Base-by-base conservation (phyloP, 1,139 yeast genomes). In the Diutina rugosa region DNA sequence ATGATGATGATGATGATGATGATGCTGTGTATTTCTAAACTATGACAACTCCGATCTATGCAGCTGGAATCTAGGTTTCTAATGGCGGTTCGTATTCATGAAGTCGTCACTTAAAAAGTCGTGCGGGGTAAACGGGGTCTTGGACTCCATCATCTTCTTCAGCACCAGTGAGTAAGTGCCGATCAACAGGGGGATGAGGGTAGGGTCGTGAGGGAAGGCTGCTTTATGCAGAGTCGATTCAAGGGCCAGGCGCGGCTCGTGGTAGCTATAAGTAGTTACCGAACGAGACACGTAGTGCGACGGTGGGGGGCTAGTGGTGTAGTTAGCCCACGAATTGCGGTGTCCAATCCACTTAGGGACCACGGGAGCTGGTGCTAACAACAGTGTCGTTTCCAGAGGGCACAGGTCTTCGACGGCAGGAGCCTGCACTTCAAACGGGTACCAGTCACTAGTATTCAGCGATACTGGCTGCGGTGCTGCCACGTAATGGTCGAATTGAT, bases 61-160 rank as follows among this genome's bases (percentile, higher is more conserved):
- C 12, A 35, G 41, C 41, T 10, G 14, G 1, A 35, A 21, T 21
- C 26, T 21, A 21, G 26, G 26, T 21, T 12, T n/a, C 41, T 10
- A 6, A 10, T n/a, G 14, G n/a, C 9, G 41, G n/a, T 12, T 35
- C n/a, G 41, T 10, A 10, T 35, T 44, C 46, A 44, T 44, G 14
- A n/a, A 69, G 9, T 70, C 73, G 58, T 72, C 76, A 57, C 64
- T 64, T 56, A 76, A 66, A 59, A 76, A 76, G 61, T 76, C 79
- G 45, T 67, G 70, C 4, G 80, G 80, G 62, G 71, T 71, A 59
- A 76, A 75, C 35, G 80, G 80, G 1, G 70, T 63, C 58, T 72
- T 74, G 10, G 70, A 76, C 59, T 71, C 64, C 8, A 67, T 59
- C 72, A 74, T 67, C 57, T 73, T 74, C 60, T 69, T 70, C 38